phyloP scores from a whole-genome alignment of 768 basidiomycete genomes.

The Tylopilus vinaceipallidus region DNA sequence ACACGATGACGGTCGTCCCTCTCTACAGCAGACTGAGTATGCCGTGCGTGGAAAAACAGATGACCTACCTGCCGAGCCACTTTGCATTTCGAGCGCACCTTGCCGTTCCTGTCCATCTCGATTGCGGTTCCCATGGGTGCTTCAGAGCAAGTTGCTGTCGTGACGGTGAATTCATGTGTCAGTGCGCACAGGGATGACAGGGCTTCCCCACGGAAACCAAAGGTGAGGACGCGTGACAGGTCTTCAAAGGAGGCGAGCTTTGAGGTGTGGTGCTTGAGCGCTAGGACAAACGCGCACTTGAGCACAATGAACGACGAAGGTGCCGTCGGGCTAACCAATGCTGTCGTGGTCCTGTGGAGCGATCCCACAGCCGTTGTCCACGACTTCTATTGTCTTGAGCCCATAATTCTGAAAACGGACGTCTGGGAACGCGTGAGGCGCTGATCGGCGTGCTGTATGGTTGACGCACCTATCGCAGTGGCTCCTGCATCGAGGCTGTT shows the following conservation, averaged over 20 bases:
- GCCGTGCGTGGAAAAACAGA: neutral
- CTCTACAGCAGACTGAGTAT: constrained; percentile 47
- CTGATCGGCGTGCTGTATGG: neutral
- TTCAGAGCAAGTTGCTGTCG: constrained; percentile 67
- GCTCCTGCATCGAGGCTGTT: constrained; percentile 94
- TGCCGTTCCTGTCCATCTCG: constrained; percentile 69
- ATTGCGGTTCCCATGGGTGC: constrained; percentile 79
- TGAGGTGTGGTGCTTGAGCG: constrained; percentile 90
- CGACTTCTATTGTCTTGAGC: constrained; percentile 75
- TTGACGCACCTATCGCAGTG: constrained; percentile 77
- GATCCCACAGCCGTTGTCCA: constrained; percentile 93
- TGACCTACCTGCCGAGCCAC: constrained; percentile 72
- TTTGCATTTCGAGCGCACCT: constrained; percentile 52
- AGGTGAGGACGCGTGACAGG: constrained; percentile 69
- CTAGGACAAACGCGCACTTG: constrained; percentile 40
- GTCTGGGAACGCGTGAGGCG: constrained; percentile 46
- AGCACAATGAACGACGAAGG: neutral
- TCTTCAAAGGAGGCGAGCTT: constrained; percentile 79
- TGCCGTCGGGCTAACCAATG: constrained; percentile 55
- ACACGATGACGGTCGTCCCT: constrained; percentile 79
- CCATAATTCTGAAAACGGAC: constrained; percentile 90
- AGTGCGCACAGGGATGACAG: constrained; percentile 90
- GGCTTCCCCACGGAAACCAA: constrained; percentile 96
- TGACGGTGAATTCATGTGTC: constrained; percentile 63
- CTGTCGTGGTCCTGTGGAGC: constrained; percentile 69